phyloP scores from a whole-genome alignment of 192 early-diverging fungal genomes.

The Oehlia diaphana region DNA sequence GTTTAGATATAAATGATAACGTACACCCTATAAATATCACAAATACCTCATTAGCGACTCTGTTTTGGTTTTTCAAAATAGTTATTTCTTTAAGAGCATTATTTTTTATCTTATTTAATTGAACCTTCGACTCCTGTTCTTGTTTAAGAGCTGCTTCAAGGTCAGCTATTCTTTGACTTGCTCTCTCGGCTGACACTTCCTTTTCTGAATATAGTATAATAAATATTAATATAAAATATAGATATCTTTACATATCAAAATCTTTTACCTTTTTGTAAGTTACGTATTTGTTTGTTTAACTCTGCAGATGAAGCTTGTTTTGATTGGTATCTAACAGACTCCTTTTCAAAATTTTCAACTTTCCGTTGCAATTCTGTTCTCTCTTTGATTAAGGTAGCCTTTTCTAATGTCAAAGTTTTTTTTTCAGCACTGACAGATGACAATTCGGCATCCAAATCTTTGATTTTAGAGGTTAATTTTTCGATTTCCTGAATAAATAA shows the following conservation, averaged over 20 bases:
- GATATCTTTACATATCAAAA: background rate
- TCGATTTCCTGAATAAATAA: conserved; percentile 26
- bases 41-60: conserved; percentile 18
- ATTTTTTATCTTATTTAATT: conserved; percentile 25
- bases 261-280: conserved; percentile 18
- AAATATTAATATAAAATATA: background rate
- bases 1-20: too few species aligned
- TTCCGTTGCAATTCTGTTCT: conserved; percentile 17
- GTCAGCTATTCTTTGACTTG: conserved; percentile 22
- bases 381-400: conserved; percentile 14
- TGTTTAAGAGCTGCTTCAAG: conserved; percentile 21
- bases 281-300: conserved; percentile 14
- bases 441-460: conserved; percentile 12
- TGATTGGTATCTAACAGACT: background rate
- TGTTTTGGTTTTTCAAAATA: conserved; percentile 4
- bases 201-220: conserved; percentile 15
- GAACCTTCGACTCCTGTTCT: background rate
- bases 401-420: conserved; percentile 18
- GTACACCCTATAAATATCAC: background rate
- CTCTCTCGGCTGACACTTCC: conserved; percentile 4
- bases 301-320: conserved; percentile 9
- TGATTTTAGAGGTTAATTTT: conserved; percentile 15
- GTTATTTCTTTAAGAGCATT: conserved; percentile 13
- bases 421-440: conserved; percentile 10
- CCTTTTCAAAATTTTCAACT: conserved; percentile 28